Evolutionary conservation across 768 basidiomycete species (phyloP).

Genomic region (Auricularia sp.): DNA sequence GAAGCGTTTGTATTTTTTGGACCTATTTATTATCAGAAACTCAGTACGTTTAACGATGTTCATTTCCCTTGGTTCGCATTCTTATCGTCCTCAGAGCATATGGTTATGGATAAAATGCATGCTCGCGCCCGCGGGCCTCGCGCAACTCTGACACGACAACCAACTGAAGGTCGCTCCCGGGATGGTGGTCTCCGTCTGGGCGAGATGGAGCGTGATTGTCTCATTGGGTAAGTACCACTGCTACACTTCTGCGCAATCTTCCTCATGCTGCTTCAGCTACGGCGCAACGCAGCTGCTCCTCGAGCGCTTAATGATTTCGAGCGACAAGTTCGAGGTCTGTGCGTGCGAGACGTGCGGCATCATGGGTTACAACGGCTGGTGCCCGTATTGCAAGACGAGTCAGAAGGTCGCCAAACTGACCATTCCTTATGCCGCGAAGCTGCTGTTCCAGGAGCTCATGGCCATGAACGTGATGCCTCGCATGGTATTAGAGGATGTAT

Average conservation of each 20-base stretch:
- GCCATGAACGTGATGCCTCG: constrained; percentile 95
- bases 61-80: neutral
- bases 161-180: constrained; percentile 94
- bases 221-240: constrained; percentile 56
- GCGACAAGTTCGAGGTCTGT: constrained; percentile 94
- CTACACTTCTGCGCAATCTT: neutral
- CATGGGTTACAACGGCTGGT: constrained; percentile 94
- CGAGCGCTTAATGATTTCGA: constrained; percentile 97
- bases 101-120: constrained; percentile 99
- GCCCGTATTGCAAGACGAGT: constrained; percentile 94
- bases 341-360: constrained; percentile 91
- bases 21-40: constrained; percentile 98
- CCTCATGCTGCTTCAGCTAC: constrained; percentile 24
- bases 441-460: constrained; percentile 92
- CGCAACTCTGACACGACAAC: constrained; percentile 92
- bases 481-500: constrained; percentile 68
- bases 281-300: constrained; percentile 96
- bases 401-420: constrained; percentile 93
- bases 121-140: constrained; percentile 95
- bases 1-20: constrained; percentile 99
- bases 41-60: constrained; percentile 52
- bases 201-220: constrained; percentile 98
- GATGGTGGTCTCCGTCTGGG: constrained; percentile 95
- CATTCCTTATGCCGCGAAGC: constrained; percentile 92
- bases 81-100: constrained; percentile 53